Conservation (phyloP, 768 basidiomycete species). For the Kwoniella bestiolae region DNA sequence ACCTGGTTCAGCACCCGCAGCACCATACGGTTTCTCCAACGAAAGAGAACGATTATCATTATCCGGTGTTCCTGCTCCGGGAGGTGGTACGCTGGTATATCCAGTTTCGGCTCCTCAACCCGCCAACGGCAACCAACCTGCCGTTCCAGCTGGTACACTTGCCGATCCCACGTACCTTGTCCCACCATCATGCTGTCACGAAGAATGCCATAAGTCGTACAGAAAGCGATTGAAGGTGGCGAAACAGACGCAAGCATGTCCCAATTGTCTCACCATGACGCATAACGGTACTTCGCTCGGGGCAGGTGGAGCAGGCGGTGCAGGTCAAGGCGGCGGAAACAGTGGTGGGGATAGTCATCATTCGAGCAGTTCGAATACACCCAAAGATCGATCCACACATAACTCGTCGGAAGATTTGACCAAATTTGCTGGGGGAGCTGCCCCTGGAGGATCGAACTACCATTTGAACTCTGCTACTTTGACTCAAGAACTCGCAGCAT, state of each 20-base stretch:
- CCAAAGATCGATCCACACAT: constrained; percentile 45
- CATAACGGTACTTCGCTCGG: constrained; percentile 24
- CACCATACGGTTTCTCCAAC: constrained; percentile 46
- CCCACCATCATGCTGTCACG: constrained; percentile 60
- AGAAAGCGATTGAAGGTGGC: constrained; percentile 59
- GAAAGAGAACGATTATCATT: constrained; percentile 46
- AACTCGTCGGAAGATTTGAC: constrained; percentile 54
- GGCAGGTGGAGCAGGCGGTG: constrained; percentile 21
- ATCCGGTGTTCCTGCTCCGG: constrained; percentile 37
- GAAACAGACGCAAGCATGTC: constrained; percentile 57
- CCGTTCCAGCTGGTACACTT: constrained; percentile 57
- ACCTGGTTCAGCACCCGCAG: constrained; percentile 31
- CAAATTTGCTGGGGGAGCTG: constrained; percentile 38
- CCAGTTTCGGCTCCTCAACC: constrained; percentile 56
- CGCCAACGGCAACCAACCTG: constrained; percentile 51
- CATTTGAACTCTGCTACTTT: constrained; percentile 42
- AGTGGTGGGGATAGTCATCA: constrained; percentile 45
- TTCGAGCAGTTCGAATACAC: constrained; percentile 53
- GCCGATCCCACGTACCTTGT: constrained; percentile 58
- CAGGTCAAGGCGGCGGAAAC: constrained; percentile 34
- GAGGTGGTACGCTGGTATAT: constrained; percentile 52
- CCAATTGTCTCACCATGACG: constrained; percentile 50
- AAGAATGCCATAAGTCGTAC: constrained; percentile 61
- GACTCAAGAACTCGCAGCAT: constrained; percentile 42
- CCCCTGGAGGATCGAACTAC: constrained; percentile 21